A percentile compares a stretch with the other conserved stretches of the same genome.
Evolutionary conservation across 345 rosid genomes (phyloP).

Genomic region (Murraya koenigii): DNA sequence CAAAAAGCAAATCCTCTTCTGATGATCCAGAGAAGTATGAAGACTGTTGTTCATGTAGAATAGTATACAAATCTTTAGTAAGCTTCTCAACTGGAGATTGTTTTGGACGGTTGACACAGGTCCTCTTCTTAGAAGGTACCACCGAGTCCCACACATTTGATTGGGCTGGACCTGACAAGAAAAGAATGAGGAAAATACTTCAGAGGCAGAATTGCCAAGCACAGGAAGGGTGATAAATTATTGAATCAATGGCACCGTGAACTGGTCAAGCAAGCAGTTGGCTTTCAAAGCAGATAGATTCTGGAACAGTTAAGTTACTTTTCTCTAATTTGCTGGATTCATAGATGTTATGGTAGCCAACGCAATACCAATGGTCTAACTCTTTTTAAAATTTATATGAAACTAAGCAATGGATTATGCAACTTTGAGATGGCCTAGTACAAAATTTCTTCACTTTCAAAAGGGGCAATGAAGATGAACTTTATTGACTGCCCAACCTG

Average conservation of each 20-base stretch:
- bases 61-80: conserved; percentile 74
- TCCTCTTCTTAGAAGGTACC: conserved; percentile 92
- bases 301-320: not conserved
- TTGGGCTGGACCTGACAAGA: conserved; percentile 72
- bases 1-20: conserved; percentile 92
- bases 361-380: not conserved
- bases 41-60: conserved; percentile 91
- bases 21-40: conserved; percentile 86
- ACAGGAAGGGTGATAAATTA: not conserved
- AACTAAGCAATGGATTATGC: not conserved
- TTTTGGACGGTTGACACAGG: conserved; percentile 80
- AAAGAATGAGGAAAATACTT: conserved; percentile 5
- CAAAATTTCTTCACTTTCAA: conserved; percentile 1
- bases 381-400: not conserved
- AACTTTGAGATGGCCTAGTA: not conserved
- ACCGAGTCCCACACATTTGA: conserved; percentile 82
- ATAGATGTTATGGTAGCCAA: not conserved
- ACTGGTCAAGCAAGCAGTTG: conserved; percentile 4
- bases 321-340: not conserved
- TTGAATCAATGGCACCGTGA: not conserved
- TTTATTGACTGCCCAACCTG: conserved; percentile 50
- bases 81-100: conserved; percentile 91
- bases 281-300: conserved; percentile 1
- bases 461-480: not conserved
- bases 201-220: conserved; percentile 2